Evolutionary conservation across 768 basidiomycete species (phyloP), one percentile per base, ranked within the genome.

Genomic region (Auriculariales sp.): DNA sequence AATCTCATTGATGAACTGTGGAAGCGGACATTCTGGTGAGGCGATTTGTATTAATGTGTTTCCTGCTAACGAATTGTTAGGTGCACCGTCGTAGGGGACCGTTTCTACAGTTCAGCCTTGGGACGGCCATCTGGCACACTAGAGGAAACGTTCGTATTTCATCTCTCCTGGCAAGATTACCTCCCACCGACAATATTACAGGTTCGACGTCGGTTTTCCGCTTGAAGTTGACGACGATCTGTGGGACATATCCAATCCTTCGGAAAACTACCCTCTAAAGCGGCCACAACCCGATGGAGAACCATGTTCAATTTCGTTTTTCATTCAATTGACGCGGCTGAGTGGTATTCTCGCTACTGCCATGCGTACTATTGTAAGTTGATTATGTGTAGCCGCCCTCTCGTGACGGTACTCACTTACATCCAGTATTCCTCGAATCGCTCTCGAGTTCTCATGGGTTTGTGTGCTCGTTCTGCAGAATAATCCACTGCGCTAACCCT

Each of bases 21-120:
- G 76, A 87, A 83, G 59, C 75, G 88, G 25, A 78, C 78, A 0
- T 86, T 88, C 58, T 87, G 83, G 83, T 74, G 70, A 12, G 34
- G n/a, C n/a, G n/a, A n/a, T n/a, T n/a, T n/a, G n/a, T n/a, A n/a
- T n/a, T n/a, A n/a, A n/a, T n/a, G n/a, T n/a, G n/a, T n/a, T n/a
- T n/a, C n/a, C n/a, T n/a, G n/a, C n/a, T n/a, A n/a, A n/a, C n/a
- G n/a, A n/a, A n/a, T n/a, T n/a, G n/a, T 2, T 22, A 51, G 49
- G 49, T 14, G 25, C 17, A 51, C 61, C n/a, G 53, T 61, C n/a
- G 49, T 46, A 4, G n/a, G 56, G 30, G 68, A 69, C 53, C 58
- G 66, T 6, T 49, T 57, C 39, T 58, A 59, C 4, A 65, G 65
- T 29, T 56, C 63, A 0, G 56, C 56, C 22, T 62, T 70, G 29